phyloP scores from a whole-genome alignment of 2,329 filamentous ascomycete species.

The Neoascochyta sp. region DNA sequence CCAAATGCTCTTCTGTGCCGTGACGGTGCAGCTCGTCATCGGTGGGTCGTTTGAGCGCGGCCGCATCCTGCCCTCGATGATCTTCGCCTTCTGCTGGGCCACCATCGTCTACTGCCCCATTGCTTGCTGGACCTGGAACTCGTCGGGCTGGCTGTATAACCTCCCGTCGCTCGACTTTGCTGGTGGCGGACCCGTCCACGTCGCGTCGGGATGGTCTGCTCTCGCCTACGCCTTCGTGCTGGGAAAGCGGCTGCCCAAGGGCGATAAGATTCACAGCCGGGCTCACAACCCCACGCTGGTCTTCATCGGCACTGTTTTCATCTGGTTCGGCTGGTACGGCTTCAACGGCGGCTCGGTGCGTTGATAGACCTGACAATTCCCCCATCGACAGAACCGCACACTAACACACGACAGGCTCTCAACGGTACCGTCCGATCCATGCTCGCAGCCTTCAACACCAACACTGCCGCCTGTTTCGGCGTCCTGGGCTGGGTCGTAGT shows the following conservation, averaged over 20 bases:
- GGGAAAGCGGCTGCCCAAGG: slow-evolving; percentile 53
- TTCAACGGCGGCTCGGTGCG: slow-evolving; percentile 56
- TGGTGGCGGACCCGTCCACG: slow-evolving; percentile 62
- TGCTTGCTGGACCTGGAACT: slow-evolving; percentile 65
- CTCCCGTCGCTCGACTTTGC: slow-evolving; percentile 59
- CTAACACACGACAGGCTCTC: slow-evolving; percentile 1
- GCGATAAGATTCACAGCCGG: slow-evolving; percentile 50
- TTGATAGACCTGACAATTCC: too few species aligned
- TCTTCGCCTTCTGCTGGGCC: slow-evolving; percentile 62
- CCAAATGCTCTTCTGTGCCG: slow-evolving; percentile 61
- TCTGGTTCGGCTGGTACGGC: slow-evolving; percentile 63
- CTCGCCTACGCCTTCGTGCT: slow-evolving; percentile 62
- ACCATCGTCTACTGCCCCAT: slow-evolving; percentile 63
- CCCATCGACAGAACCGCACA: neutral
- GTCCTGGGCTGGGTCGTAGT: slow-evolving; percentile 54
- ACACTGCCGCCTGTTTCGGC: slow-evolving; percentile 53
- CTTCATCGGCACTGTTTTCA: slow-evolving; percentile 61
- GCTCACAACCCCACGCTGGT: slow-evolving; percentile 63
- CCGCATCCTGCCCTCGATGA: slow-evolving; percentile 60
- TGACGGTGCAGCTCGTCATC: slow-evolving; percentile 61
- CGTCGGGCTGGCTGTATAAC: slow-evolving; percentile 61
- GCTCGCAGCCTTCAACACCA: slow-evolving; percentile 57
- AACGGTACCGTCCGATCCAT: slow-evolving; percentile 53
- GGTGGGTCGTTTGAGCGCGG: slow-evolving; percentile 62
- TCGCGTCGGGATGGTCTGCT: slow-evolving; percentile 59